phyloP scores from a whole-genome alignment of 2,329 filamentous ascomycete genomes.

The Ceratocystis albifundus region DNA sequence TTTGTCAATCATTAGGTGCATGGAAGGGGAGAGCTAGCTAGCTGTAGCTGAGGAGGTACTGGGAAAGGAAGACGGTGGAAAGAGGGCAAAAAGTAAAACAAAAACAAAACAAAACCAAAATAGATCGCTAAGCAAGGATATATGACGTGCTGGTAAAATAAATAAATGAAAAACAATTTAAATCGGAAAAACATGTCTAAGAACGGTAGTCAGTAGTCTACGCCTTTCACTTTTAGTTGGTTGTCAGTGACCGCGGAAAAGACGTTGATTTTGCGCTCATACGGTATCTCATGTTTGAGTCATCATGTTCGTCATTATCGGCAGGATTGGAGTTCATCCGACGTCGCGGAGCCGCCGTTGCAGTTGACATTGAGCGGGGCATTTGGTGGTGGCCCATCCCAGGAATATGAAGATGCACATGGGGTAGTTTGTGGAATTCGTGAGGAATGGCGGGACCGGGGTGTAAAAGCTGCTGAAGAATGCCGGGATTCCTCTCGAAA shows the following conservation, averaged over 20 bases:
- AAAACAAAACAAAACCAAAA: background rate
- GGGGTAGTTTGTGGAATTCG: conserved; percentile 25
- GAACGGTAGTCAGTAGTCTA: background rate
- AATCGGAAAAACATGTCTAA: background rate
- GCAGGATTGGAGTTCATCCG: conserved; percentile 17
- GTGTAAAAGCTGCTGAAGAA: conserved; percentile 39
- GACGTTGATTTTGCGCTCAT: background rate
- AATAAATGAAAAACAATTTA: conserved; percentile 11
- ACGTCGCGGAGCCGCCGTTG: conserved; percentile 11
- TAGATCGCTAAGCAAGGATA: conserved; percentile 10
- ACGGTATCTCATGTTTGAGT: background rate
- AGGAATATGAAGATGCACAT: conserved; percentile 15
- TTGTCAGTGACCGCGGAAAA: conserved; percentile 17
- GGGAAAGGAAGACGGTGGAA: too few species aligned
- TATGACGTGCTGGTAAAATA: conserved; percentile 10
- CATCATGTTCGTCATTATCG: conserved; percentile 19
- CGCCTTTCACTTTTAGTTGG: conserved; percentile 5
- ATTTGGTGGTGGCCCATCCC: conserved; percentile 9
- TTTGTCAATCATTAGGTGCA: background rate
- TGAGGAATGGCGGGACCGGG: conserved; percentile 36
- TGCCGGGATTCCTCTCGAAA: conserved; percentile 33
- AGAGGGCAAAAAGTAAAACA: background rate
- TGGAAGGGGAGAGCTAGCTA: background rate
- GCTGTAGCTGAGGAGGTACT: background rate
- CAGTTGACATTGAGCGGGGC: conserved; percentile 15